Evolutionary conservation across 2,329 filamentous ascomycete genomes (phyloP).

Genomic region (Cladosporium sp.): DNA sequence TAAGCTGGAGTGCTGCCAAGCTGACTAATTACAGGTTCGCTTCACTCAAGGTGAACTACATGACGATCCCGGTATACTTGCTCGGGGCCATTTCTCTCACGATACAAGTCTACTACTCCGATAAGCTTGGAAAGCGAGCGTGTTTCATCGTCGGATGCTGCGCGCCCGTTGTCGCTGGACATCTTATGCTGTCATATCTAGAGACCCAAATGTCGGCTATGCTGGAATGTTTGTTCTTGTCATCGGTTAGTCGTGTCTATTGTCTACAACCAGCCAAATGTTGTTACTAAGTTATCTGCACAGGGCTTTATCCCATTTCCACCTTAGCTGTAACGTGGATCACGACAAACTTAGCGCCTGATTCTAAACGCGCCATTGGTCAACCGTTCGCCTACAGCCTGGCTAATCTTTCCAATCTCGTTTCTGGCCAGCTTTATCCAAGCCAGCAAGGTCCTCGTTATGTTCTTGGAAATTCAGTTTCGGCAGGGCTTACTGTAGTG

Average conservation of each 20-base stretch:
- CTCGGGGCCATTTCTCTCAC: slow-evolving; percentile 26
- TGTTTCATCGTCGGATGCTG: slow-evolving; percentile 28
- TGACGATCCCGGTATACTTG: slow-evolving; percentile 36
- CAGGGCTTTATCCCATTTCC: slow-evolving; percentile 26
- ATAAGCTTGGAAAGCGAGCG: slow-evolving; percentile 30
- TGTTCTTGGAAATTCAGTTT: slow-evolving; percentile 27
- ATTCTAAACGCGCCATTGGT: slow-evolving; percentile 33
- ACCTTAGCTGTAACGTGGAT: slow-evolving; percentile 31
- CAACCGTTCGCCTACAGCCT: slow-evolving; percentile 30
- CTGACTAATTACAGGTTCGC: slow-evolving; percentile 13
- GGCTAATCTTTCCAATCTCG: slow-evolving; percentile 29
- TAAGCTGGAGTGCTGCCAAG: not conserved
- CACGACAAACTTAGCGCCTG: slow-evolving; percentile 32
- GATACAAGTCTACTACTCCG: slow-evolving; percentile 28
- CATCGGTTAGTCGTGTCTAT: slow-evolving; percentile 13
- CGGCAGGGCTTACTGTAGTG: slow-evolving; percentile 24
- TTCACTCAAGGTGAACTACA: slow-evolving; percentile 15
- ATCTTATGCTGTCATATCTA: slow-evolving; percentile 32
- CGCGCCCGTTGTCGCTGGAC: slow-evolving; percentile 31
- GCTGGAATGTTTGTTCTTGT: slow-evolving; percentile 33
- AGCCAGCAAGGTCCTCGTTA: slow-evolving; percentile 31
- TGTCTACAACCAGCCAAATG: too few relatives aligned
- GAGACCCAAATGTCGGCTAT: slow-evolving; percentile 30
- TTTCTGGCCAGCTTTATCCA: slow-evolving; percentile 34
- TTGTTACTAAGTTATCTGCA: not conserved